A percentile compares a stretch with the other conserved stretches of the same genome.
These are phyloP conservation scores for Periglandula ipomoeae DNA, from an alignment of 2,329 filamentous ascomycete genomes.

Conservation along the genomic window DNA sequence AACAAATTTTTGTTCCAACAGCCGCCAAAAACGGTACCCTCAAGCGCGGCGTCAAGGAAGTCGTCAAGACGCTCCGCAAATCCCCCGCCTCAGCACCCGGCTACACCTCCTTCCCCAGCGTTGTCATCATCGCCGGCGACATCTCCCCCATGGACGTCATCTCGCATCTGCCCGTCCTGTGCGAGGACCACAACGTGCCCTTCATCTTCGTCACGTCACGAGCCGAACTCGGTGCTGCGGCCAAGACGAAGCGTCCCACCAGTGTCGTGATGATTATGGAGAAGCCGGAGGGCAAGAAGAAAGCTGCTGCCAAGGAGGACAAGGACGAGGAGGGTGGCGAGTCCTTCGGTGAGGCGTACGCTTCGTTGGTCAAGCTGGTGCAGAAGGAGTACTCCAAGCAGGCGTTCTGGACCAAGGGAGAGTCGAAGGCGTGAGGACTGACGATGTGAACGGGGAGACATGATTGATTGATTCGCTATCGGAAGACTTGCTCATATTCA, in stretches of 20 bases:
- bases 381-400: slow-evolving; percentile 57
- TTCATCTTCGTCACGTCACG: slow-evolving; percentile 93
- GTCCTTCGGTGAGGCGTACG: slow-evolving; percentile 55
- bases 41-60: slow-evolving; percentile 97
- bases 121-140: slow-evolving; percentile 91
- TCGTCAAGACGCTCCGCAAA: slow-evolving; percentile 96
- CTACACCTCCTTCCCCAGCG: slow-evolving; percentile 53
- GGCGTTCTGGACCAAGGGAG: slow-evolving; percentile 37
- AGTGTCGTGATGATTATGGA: slow-evolving; percentile 86
- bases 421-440: slow-evolving; percentile 18
- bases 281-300: slow-evolving; percentile 39
- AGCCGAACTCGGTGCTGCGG: slow-evolving; percentile 87
- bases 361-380: slow-evolving; percentile 55
- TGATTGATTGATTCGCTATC: background rate
- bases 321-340: slow-evolving; percentile 40
- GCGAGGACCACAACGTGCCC: slow-evolving; percentile 95
- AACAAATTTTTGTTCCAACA: slow-evolving; percentile 30
- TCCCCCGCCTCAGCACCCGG: slow-evolving; percentile 62
- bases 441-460: background rate
- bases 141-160: slow-evolving; percentile 99
- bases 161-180: slow-evolving; percentile 92
- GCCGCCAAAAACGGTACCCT: slow-evolving; percentile 92
- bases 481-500: background rate
- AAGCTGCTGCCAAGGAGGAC: slow-evolving; percentile 32
- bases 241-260: slow-evolving; percentile 90